Percentiles rank a stretch among this genome's conserved stretches.
These are phyloP conservation scores for Dictyostelium discoideum DNA, from an alignment of 78 protist genomes.

Conservation along the genomic window dicty_2.7 NC_007088.5:4916501-4917000, in stretches of 20 bases:
- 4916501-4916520: not conserved
- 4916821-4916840: not conserved
- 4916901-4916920: conserved; percentile 64
- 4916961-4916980: conserved; percentile 33
- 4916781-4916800: too few relatives aligned
- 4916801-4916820: not conserved
- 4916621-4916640: not conserved
- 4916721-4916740: not conserved
- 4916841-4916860: not conserved
- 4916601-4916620: not conserved
- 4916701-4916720: not conserved
- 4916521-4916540: not conserved
- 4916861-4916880: not conserved
- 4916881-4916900: conserved; percentile 26
- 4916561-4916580: not conserved
- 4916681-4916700: not conserved
- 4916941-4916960: not conserved
- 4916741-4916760: not conserved
- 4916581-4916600: not conserved
- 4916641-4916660: not conserved
- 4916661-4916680: not conserved
- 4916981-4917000: conserved; percentile 42
- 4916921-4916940: conserved; percentile 59
- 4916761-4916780: not conserved
- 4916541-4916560: not conserved